Percentiles rank a stretch among this genome's conserved stretches.
Conservation (phyloP, 805 yeast genomes). For the Pichia deserticola region DNA sequence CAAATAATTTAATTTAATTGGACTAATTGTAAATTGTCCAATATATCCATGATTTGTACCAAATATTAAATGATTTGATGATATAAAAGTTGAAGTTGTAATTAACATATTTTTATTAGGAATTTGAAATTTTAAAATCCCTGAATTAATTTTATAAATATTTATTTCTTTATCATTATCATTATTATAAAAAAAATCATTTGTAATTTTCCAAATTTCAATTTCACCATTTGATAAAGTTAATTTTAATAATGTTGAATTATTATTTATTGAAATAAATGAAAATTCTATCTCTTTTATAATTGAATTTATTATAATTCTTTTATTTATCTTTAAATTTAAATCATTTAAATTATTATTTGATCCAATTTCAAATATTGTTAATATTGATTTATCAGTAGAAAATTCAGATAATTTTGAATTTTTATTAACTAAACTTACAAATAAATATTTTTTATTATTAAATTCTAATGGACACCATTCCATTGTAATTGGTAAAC, state of each 20-base stretch:
- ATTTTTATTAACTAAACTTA: constrained; percentile 15
- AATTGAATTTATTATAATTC: constrained; percentile 18
- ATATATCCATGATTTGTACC: constrained; percentile 25
- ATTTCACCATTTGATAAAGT: constrained; percentile 24
- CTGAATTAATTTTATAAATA: constrained; percentile 4
- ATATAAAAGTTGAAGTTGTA: constrained; percentile 23
- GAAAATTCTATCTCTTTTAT: constrained; percentile 24
- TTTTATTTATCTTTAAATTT: constrained; percentile 11
- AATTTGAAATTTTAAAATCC: constrained; percentile 11
- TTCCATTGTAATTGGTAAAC: constrained; percentile 20
- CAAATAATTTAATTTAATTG: constrained; percentile 18
- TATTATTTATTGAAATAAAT: constrained; percentile 6
- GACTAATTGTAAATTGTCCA: constrained; percentile 19
- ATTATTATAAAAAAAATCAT: constrained; percentile 7
- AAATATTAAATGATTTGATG: constrained; percentile 17
- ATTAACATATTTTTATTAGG: constrained; percentile 8
- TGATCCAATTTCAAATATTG: constrained; percentile 17
- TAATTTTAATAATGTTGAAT: constrained; percentile 16
- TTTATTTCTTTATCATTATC: background rate
- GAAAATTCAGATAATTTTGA: constrained; percentile 16
- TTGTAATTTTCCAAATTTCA: constrained; percentile 19
- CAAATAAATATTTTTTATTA: constrained; percentile 21
- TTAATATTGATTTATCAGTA: constrained; percentile 14
- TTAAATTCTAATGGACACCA: constrained; percentile 20
- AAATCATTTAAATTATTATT: background rate